A percentile compares a stretch with the other conserved stretches of the same genome.
phyloP scores from a whole-genome alignment of 805 yeast genomes.

The Candida sonorensis region DNA sequence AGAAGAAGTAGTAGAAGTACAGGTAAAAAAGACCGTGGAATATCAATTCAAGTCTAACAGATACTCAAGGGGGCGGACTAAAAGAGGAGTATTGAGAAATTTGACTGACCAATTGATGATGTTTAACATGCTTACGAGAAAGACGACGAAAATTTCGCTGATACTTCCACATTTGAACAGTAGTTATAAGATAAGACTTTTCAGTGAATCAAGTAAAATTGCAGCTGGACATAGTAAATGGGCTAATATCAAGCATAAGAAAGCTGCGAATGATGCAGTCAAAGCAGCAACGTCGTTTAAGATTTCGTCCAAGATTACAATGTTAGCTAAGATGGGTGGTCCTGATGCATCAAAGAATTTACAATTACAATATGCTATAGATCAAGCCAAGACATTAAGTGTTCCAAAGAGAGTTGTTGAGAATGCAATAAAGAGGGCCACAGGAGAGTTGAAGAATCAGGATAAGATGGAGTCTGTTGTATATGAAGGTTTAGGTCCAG shows the following conservation, averaged over 20 bases:
- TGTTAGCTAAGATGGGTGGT: slow-evolving; percentile 71
- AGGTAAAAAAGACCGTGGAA: too few species aligned
- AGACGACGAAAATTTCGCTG: too few species aligned
- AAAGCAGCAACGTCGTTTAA: slow-evolving; percentile 64
- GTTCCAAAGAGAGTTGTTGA: slow-evolving; percentile 83
- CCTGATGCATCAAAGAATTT: slow-evolving; percentile 56
- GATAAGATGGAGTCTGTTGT: slow-evolving; percentile 45
- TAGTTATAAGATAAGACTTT: too few species aligned
- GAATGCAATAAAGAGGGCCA: slow-evolving; percentile 78
- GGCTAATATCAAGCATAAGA: slow-evolving; percentile 91
- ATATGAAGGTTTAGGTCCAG: slow-evolving; percentile 91
- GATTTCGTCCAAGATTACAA: slow-evolving; percentile 64
- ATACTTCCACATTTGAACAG: too few species aligned
- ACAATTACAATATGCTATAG: slow-evolving; percentile 64
- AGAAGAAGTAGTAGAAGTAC: too few species aligned
- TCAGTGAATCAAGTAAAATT: slow-evolving; percentile 1
- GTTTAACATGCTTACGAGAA: too few species aligned
- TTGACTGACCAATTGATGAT: too few species aligned
- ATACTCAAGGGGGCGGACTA: too few species aligned
- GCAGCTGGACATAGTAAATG: slow-evolving; percentile 90
- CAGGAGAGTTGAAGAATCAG: slow-evolving; percentile 50
- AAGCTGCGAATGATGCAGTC: slow-evolving; percentile 84
- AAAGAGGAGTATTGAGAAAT: too few species aligned
- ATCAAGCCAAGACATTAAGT: slow-evolving; percentile 67
- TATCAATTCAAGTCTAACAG: too few species aligned